Conservation (phyloP, 2,329 filamentous ascomycete genomes). For the Apiospora kogelbergensis region DNA sequence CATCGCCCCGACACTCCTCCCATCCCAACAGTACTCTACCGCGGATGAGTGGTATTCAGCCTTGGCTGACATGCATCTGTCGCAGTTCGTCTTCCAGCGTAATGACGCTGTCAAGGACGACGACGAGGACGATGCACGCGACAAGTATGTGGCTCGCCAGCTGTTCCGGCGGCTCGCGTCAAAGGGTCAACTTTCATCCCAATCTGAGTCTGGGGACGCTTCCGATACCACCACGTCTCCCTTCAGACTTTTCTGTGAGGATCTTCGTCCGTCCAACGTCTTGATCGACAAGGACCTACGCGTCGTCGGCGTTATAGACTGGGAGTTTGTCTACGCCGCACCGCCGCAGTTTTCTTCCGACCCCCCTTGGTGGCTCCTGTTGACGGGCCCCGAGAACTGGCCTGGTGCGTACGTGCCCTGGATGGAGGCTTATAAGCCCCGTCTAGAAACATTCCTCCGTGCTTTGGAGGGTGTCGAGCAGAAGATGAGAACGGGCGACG, state of each 20-base stretch:
- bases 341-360: conserved; percentile 34
- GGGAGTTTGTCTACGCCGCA: conserved; percentile 39
- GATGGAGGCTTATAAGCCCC: conserved; percentile 30
- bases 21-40: conserved; percentile 24
- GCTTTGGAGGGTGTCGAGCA: conserved; percentile 32
- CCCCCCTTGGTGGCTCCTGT: conserved; percentile 40
- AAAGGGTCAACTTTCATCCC: conserved; percentile 23
- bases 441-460: conserved; percentile 33
- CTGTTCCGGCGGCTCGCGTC: conserved; percentile 37
- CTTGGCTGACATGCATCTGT: conserved; percentile 41
- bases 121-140: conserved; percentile 38
- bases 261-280: conserved; percentile 34
- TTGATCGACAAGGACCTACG: conserved; percentile 29
- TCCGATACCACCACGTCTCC: conserved; percentile 25
- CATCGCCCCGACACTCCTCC: neutral
- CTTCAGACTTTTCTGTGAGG: conserved; percentile 34
- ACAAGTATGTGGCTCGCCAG: conserved; percentile 42
- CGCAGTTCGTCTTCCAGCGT: conserved; percentile 39
- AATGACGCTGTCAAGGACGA: conserved; percentile 35
- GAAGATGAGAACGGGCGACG: conserved; percentile 11
- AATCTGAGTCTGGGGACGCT: too few species aligned
- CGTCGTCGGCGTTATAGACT: conserved; percentile 38
- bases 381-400: conserved; percentile 34
- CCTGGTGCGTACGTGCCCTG: conserved; percentile 29
- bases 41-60: conserved; percentile 37